phyloP scores from a whole-genome alignment of 2,329 filamentous ascomycete species.

The Beauveria varroae region DNA sequence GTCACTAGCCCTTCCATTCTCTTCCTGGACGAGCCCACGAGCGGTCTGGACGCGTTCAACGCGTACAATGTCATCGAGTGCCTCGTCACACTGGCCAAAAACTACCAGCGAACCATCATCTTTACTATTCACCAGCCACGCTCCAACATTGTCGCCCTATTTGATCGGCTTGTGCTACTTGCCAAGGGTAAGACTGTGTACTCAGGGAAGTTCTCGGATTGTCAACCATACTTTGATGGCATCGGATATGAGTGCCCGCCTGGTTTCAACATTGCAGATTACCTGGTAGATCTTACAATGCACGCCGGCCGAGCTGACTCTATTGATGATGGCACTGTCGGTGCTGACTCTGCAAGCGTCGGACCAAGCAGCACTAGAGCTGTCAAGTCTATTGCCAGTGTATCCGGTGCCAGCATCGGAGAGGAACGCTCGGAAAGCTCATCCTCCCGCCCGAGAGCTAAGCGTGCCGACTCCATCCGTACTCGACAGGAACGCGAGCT shows the following conservation, averaged over 20 bases:
- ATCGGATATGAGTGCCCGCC: slow-evolving; percentile 90
- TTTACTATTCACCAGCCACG: slow-evolving; percentile 98
- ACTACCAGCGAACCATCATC: slow-evolving; percentile 92
- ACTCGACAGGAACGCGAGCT: slow-evolving; percentile 83
- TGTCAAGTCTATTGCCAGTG: slow-evolving; percentile 83
- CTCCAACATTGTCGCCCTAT: slow-evolving; percentile 96
- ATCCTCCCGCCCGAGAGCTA: slow-evolving; percentile 56
- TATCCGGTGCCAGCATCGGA: slow-evolving; percentile 67
- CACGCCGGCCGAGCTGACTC: slow-evolving; percentile 64
- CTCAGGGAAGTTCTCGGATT: slow-evolving; percentile 81
- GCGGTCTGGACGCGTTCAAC: slow-evolving; percentile 91
- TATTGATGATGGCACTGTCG: slow-evolving; percentile 44
- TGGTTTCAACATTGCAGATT: slow-evolving; percentile 98
- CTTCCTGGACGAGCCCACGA: slow-evolving; percentile 95
- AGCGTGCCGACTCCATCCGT: slow-evolving; percentile 72
- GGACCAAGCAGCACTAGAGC: slow-evolving; percentile 81
- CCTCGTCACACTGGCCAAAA: slow-evolving; percentile 88
- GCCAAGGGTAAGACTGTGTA: slow-evolving; percentile 88
- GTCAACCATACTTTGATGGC: slow-evolving; percentile 85
- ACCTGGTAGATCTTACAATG: slow-evolving; percentile 96
- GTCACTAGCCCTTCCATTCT: slow-evolving; percentile 96
- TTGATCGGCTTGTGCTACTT: slow-evolving; percentile 86
- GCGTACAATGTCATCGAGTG: slow-evolving; percentile 98
- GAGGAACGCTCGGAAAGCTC: slow-evolving; percentile 59
- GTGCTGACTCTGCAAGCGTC: slow-evolving; percentile 55